phyloP scores from a whole-genome alignment of 495 filamentous ascomycete species.

The Saxophila tyrrhenica region DNA sequence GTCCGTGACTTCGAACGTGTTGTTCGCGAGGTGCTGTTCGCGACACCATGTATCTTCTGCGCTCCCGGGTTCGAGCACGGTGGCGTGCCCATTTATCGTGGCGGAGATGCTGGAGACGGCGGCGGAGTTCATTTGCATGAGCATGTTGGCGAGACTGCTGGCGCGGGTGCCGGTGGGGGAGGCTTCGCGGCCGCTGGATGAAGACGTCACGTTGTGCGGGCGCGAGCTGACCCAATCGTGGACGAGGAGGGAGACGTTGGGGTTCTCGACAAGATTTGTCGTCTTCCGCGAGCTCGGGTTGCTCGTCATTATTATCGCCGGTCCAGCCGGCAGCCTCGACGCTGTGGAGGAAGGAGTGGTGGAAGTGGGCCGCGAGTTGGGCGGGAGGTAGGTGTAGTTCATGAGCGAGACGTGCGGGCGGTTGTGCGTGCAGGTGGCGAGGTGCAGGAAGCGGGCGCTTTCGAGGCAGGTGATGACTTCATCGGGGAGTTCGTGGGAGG shows the following conservation, averaged over 20 bases:
- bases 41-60: constrained; percentile 77
- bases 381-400: constrained; percentile 96
- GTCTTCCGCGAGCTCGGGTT: constrained; percentile 83
- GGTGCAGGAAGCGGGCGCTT: constrained; percentile 93
- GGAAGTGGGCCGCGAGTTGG: constrained; percentile 55
- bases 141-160: constrained; percentile 66
- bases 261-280: constrained; percentile 74
- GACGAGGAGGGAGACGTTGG: constrained; percentile 84
- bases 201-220: constrained; percentile 59
- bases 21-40: constrained; percentile 75
- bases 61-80: constrained; percentile 55
- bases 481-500: constrained; percentile 56
- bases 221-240: constrained; percentile 98
- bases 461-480: constrained; percentile 86
- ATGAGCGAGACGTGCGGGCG: constrained; percentile 91
- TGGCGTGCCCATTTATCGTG: constrained; percentile 78
- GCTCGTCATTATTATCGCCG: constrained; percentile 83
- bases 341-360: constrained; percentile 24
- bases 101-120: constrained; percentile 82
- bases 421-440: constrained; percentile 75
- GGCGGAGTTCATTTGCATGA: constrained; percentile 82
- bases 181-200: constrained; percentile 39
- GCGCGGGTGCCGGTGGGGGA: constrained; percentile 44
- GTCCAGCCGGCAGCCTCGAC: constrained; percentile 33
- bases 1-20: constrained; percentile 56